phyloP scores from a whole-genome alignment of 2,329 filamentous ascomycete species.

The Mariannaea elegans region DNA sequence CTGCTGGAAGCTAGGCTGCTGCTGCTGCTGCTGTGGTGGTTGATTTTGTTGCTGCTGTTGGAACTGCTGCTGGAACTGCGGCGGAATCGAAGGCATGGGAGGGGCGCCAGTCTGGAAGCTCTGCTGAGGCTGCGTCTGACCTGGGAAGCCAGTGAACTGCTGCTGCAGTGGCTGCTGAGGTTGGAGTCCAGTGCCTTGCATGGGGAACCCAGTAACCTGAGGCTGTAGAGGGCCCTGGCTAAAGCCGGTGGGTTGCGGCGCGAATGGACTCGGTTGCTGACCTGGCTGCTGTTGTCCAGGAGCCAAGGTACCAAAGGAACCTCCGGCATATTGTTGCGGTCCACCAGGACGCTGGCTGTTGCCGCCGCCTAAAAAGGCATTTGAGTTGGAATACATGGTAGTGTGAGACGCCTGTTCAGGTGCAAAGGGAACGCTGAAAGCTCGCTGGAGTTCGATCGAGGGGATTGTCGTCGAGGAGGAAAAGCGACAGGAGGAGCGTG shows the following conservation, averaged over 20 bases:
- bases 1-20: constrained; percentile 51
- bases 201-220: constrained; percentile 69
- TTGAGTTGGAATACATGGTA: constrained; percentile 89
- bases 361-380: constrained; percentile 84
- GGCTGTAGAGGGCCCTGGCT: constrained; percentile 61
- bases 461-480: constrained; percentile 7
- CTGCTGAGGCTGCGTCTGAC: constrained; percentile 61
- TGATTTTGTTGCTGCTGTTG: constrained; percentile 63
- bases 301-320: constrained; percentile 55
- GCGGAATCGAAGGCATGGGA: constrained; percentile 67
- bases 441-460: constrained; percentile 26
- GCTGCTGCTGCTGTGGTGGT: constrained; percentile 59
- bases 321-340: constrained; percentile 58
- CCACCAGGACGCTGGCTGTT: constrained; percentile 76
- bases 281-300: constrained; percentile 55
- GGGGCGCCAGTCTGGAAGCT: constrained; percentile 69
- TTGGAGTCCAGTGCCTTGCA: constrained; percentile 62
- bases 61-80: constrained; percentile 68
- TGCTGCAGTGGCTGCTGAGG: constrained; percentile 69
- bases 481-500: constrained; percentile 33
- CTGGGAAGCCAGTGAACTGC: constrained; percentile 74
- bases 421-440: constrained; percentile 24
- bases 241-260: constrained; percentile 68
- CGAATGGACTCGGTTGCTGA: constrained; percentile 64
- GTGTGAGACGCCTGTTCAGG: constrained; percentile 15